Evolutionary conservation across 768 basidiomycete species (phyloP).

Genomic region (Agrocybe pediades): DNA sequence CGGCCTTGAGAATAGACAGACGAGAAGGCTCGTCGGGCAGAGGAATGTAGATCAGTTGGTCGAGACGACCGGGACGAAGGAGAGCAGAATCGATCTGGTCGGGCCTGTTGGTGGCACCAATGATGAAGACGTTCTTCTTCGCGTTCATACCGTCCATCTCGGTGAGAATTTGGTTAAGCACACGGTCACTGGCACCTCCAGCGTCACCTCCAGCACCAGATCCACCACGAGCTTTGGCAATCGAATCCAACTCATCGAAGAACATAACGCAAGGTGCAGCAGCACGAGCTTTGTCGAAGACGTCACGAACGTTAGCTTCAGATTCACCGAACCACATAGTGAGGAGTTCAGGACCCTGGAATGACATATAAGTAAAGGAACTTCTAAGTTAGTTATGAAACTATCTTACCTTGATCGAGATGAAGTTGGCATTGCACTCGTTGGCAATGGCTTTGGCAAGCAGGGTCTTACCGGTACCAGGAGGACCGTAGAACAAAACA

Average conservation of each 20-base stretch:
- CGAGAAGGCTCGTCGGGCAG: slow-evolving; percentile 94
- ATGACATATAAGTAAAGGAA: slow-evolving; percentile 13
- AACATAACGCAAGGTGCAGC: slow-evolving; percentile 99
- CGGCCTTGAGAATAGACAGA: slow-evolving; percentile 86
- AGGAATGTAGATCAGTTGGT: slow-evolving; percentile 99
- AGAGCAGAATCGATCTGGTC: slow-evolving; percentile 95
- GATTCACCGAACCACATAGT: slow-evolving; percentile 99
- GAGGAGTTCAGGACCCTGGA: slow-evolving; percentile 89
- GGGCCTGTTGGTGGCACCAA: slow-evolving; percentile 95
- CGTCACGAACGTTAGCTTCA: slow-evolving; percentile 98
- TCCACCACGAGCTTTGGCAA: slow-evolving; percentile 95
- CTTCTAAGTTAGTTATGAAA: background rate
- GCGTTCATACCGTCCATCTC: slow-evolving; percentile 99
- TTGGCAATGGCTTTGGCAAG: slow-evolving; percentile 99
- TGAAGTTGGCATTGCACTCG: slow-evolving; percentile 99
- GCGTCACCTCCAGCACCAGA: slow-evolving; percentile 81
- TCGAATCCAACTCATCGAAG: slow-evolving; percentile 99
- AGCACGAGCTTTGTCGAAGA: slow-evolving; percentile 99
- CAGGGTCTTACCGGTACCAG: slow-evolving; percentile 99
- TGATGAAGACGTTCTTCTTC: slow-evolving; percentile 99
- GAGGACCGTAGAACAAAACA: slow-evolving; percentile 99
- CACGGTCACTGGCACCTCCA: slow-evolving; percentile 97
- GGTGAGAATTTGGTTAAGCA: slow-evolving; percentile 94
- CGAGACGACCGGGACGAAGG: slow-evolving; percentile 96
- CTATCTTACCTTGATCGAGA: slow-evolving; percentile 84